phyloP scores from a whole-genome alignment of 2,329 filamentous ascomycete genomes.

The Fusarium sp. region DNA sequence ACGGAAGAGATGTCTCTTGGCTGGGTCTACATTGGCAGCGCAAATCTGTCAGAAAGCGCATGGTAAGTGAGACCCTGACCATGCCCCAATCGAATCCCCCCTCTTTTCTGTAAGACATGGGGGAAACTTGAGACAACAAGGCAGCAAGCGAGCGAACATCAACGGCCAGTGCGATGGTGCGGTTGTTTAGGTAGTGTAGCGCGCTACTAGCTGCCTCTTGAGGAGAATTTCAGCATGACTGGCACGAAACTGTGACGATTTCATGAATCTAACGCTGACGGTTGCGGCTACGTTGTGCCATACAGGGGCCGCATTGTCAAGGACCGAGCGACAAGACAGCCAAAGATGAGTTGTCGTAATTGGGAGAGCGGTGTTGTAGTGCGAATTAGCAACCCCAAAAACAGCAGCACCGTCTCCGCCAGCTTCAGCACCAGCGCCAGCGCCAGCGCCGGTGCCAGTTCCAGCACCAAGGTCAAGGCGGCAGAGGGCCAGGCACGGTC shows the following conservation, averaged over 20 bases:
- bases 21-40: conserved; percentile 90
- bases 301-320: conserved; percentile 80
- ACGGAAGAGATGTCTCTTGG: conserved; percentile 52
- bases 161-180: conserved; percentile 38
- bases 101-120: conserved; percentile 39
- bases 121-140: conserved; percentile 39
- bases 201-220: conserved; percentile 33
- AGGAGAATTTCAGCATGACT: conserved; percentile 28
- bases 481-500: conserved; percentile 36
- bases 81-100: conserved; percentile 5
- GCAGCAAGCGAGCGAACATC: conserved; percentile 37
- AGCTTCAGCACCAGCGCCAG: conserved; percentile 17
- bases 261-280: conserved; percentile 43
- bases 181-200: conserved; percentile 18
- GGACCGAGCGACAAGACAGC: conserved; percentile 72
- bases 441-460: conserved; percentile 7
- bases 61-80: conserved; percentile 68
- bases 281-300: conserved; percentile 29
- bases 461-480: conserved; percentile 32
- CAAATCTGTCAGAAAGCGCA: conserved; percentile 92
- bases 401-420: conserved; percentile 25
- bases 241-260: conserved; percentile 36
- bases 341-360: conserved; percentile 86
- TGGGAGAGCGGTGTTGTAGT: conserved; percentile 96
- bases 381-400: conserved; percentile 58